Base-by-base conservation (phyloP, 108 stramenopile genomes). In the Cafeteria roenbergensis region DNA sequence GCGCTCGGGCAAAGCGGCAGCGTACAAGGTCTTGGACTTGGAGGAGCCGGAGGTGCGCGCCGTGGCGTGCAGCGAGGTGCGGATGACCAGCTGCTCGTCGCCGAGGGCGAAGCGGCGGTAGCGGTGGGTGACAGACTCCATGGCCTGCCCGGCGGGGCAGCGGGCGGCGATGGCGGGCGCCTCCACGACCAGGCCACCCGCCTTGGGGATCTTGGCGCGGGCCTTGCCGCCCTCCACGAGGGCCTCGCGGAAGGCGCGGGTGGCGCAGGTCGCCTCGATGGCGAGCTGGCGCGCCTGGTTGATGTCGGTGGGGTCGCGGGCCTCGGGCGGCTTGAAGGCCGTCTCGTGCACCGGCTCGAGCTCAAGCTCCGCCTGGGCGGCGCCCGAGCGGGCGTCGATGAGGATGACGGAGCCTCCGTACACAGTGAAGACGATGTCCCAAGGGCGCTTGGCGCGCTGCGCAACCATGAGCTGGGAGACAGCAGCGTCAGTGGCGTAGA, bases 221-320 rank as follows among this genome's bases (percentile, higher is more conserved):
- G 54, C 27, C 65, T 87, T 86, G 48, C 82, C 75, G 54, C 81
- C 64, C 67, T 82, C 83, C 51, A 97, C 71, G 30, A 92, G 87
- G 75, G 94, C 93, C 72, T 97, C 93, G 29, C 90, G 86, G 73
- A 94, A 97, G 74, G 93, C 94, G 67, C 94, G 95, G 70, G 92
- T 91, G 73, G 94, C 89, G 82, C 84, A 86, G 51, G 95, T 94
- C 14, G 93, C 93, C 71, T 97, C 95, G 33, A 93, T 67, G 51
- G 84, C 78, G n/a, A 97, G 85, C n/a, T n/a, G n/a, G 69, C 90
- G 89, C n/a, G 93, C 89, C 14, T 82, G 84, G 27, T 63, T 37
- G 80, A 94, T 93, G 74, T 89, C 84, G 51, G 82, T 76, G 55
- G 84, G 86, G 25, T 86, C 76, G 37, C 79, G 82, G 20, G 84